phyloP scores from a whole-genome alignment of 164 flowering plant species.

The Pachysandra terminalis region DNA sequence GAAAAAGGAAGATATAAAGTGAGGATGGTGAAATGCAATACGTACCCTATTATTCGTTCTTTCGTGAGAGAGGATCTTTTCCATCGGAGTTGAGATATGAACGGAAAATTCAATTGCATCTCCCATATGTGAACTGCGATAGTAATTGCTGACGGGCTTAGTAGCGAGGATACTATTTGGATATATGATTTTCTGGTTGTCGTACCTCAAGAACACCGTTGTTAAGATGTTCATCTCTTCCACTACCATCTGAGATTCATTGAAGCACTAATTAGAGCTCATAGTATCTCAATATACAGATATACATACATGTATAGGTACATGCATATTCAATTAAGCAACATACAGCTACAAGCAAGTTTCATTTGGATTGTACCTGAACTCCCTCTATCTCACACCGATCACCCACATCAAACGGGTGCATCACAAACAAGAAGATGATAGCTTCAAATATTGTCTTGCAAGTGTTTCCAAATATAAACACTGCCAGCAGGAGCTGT shows the following conservation, averaged over 20 bases:
- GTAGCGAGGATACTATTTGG: slow-evolving; percentile 56
- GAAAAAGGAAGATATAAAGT: not conserved
- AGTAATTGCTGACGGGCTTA: slow-evolving; percentile 49
- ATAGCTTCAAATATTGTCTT: slow-evolving; percentile 62
- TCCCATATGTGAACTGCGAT: slow-evolving; percentile 60
- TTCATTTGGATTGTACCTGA: slow-evolving; percentile 34
- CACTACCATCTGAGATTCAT: slow-evolving; percentile 50
- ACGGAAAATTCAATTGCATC: slow-evolving; percentile 56
- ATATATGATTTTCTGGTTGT: slow-evolving; percentile 54
- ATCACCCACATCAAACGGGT: slow-evolving; percentile 71
- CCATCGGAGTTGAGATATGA: slow-evolving; percentile 53
- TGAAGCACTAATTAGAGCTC: not conserved
- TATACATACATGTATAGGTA: too few species aligned
- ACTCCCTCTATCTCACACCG: slow-evolving; percentile 57
- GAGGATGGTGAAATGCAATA: not conserved
- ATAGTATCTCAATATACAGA: not conserved
- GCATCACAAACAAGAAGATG: slow-evolving; percentile 58
- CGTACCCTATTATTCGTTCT: slow-evolving; percentile 38
- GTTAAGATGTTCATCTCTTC: slow-evolving; percentile 75
- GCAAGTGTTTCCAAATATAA: slow-evolving; percentile 62
- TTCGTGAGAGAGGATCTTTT: slow-evolving; percentile 49
- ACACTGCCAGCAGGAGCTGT: slow-evolving; percentile 50
- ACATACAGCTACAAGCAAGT: too few species aligned
- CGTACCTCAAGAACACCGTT: slow-evolving; percentile 53
- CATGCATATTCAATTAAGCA: not conserved